Base-by-base conservation (phyloP, 176 grass and related monocot genomes). In the Poa annua region DNA sequence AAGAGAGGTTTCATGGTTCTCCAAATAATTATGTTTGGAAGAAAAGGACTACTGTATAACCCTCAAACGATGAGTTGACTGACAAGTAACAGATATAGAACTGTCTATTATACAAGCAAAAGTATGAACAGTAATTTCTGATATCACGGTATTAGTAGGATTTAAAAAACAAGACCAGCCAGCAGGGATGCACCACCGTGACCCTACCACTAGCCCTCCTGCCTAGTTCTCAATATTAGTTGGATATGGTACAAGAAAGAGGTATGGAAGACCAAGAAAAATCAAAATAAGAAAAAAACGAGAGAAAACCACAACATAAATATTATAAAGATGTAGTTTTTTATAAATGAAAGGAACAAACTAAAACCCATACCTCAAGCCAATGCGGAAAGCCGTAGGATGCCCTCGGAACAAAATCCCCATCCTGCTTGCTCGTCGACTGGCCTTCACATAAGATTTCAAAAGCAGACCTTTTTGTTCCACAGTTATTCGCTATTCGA, bases 331-430 rank as follows among this genome's bases (percentile, higher is more conserved):
- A 48, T 4, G 0, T 48, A 16, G 0, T 15, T 50, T 50, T 50
- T 50, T 0, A 66, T 20, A 26, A 24, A 14, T 52, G 21, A 6
- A 71, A 19, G 66, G 3, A n/a, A 65, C 12, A 71, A 34, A 71
- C 15, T 12, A 16, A 49, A 86, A 32, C 62, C 21, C 68, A 76
- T 98, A 98, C 95, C 92, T 93, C 92, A 47, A 98, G 90, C 92
- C 96, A 98, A 11, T 76, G 69, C 39, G 96, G 92, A 86, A 98
- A 91, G 59, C 96, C 92, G 82, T 93, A 98, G 80, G 92, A 91
- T 38, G 84, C 91, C 78, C 92, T 91, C 59, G 83, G 62, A 83
- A 66, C 80, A 41, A 91, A 57, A 69, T 95, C 72, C 8, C 82
- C 95, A 80, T 89, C 87, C 41, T 78, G 82, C 26, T 84, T 83